These are phyloP conservation scores for Kwoniella shandongensis DNA, from an alignment of 768 basidiomycete species.

Conservation along the genomic window DNA sequence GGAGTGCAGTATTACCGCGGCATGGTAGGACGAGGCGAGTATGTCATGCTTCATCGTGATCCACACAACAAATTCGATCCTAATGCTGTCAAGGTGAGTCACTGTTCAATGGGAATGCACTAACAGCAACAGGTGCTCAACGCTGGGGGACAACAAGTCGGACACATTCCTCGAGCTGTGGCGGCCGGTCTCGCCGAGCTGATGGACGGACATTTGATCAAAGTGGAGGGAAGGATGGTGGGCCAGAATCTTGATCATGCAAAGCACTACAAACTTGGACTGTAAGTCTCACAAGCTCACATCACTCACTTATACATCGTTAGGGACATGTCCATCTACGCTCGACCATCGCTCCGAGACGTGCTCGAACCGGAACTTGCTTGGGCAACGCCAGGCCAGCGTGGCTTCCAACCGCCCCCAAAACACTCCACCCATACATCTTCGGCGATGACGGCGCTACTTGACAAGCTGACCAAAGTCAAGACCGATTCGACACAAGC, in stretches of 20 bases:
- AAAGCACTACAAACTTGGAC: constrained; percentile 20
- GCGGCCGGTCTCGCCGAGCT: constrained; percentile 67
- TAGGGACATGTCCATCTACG: constrained; percentile 73
- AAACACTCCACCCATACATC: background rate
- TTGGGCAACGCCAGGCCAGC: constrained; percentile 73
- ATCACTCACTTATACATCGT: background rate
- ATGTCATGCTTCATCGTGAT: constrained; percentile 53
- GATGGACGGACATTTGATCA: constrained; percentile 65
- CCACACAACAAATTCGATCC: constrained; percentile 34
- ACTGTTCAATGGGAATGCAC: background rate
- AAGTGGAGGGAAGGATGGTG: constrained; percentile 67
- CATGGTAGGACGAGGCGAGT: constrained; percentile 74
- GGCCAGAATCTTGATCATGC: constrained; percentile 55
- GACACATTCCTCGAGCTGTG: constrained; percentile 69
- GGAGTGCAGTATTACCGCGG: constrained; percentile 84
- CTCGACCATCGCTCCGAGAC: constrained; percentile 62
- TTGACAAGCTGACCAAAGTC: constrained; percentile 70
- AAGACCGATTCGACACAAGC: constrained; percentile 72
- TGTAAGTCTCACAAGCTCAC: constrained; percentile 15
- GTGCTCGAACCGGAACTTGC: constrained; percentile 66
- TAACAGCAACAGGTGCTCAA: constrained; percentile 66
- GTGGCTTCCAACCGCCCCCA: constrained; percentile 58
- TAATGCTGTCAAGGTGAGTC: constrained; percentile 60
- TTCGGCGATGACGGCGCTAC: constrained; percentile 64
- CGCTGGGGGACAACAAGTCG: constrained; percentile 71